A percentile compares a stretch with the other conserved stretches of the same genome.
Evolutionary conservation across 208 protist genomes (phyloP).

Genomic region (Crithidia fasciculata): DNA sequence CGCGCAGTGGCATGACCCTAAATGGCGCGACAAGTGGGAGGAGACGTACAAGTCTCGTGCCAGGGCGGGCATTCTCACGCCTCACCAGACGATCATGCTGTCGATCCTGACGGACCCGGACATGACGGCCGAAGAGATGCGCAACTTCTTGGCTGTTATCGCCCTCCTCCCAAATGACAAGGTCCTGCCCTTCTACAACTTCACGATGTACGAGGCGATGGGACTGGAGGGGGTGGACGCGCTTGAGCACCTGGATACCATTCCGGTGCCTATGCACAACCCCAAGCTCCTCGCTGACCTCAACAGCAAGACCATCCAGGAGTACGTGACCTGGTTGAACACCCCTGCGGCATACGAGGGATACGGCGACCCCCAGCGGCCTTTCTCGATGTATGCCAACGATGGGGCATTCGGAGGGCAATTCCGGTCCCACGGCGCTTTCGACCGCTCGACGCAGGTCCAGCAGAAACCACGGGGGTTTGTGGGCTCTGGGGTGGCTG

Average conservation of each 20-base stretch:
- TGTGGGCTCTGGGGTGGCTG: background rate
- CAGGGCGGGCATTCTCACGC: background rate
- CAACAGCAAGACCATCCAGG: background rate
- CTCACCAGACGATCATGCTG: no score
- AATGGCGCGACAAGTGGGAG: background rate
- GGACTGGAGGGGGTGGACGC: background rate
- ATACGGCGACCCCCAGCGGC: background rate
- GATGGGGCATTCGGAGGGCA: background rate
- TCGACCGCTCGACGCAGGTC: background rate
- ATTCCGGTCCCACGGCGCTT: background rate
- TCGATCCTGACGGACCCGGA: no score
- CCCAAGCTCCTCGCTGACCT: background rate
- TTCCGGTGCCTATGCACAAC: slow-evolving; percentile 5
- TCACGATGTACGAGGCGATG: no score
- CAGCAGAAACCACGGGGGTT: background rate
- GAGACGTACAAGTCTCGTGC: slow-evolving; percentile 2
- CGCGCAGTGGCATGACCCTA: background rate
- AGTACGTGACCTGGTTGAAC: background rate
- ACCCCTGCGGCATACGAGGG: background rate
- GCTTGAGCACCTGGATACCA: background rate
- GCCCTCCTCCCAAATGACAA: no score
- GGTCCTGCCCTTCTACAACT: no score
- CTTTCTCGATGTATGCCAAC: background rate
- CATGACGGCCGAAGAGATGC: no score
- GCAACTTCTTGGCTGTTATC: no score